Evolutionary conservation across 768 basidiomycete species (phyloP).

Genomic region (Suillus discolor): DNA sequence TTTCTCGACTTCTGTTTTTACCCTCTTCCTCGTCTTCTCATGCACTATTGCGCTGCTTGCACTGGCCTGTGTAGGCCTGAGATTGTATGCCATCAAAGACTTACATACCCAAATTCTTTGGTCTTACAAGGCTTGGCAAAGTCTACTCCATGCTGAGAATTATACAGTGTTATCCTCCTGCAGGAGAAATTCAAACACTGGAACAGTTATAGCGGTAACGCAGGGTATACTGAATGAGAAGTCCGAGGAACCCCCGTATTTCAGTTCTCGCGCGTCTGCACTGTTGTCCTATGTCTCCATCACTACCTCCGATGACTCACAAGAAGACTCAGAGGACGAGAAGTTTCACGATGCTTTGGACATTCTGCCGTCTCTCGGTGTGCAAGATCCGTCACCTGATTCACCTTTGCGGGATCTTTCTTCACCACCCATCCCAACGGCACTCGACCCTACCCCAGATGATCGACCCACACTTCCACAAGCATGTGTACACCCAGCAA

Average conservation of each 20-base stretch:
- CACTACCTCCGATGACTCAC: neutral
- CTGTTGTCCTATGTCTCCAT: neutral
- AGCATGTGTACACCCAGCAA: neutral
- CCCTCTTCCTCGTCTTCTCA: conserved; percentile 25
- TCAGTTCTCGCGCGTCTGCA: neutral
- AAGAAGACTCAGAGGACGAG: conserved; percentile 27
- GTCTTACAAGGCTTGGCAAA: conserved; percentile 25
- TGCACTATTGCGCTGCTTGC: conserved; percentile 27
- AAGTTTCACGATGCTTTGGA: conserved; percentile 36
- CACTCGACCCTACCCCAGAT: conserved; percentile 10
- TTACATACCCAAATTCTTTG: conserved; percentile 22
- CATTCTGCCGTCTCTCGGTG: conserved; percentile 21
- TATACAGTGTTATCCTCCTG: neutral
- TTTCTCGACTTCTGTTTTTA: conserved; percentile 1
- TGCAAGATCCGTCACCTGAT: conserved; percentile 18
- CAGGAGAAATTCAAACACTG: neutral
- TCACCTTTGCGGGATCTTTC: conserved; percentile 18
- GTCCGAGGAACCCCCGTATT: neutral
- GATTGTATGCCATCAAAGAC: conserved; percentile 24
- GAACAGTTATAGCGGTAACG: neutral
- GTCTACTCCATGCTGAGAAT: conserved; percentile 23
- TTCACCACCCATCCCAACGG: conserved; percentile 12
- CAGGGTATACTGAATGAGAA: neutral
- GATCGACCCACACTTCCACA: neutral
- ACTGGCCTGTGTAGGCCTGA: conserved; percentile 22